These are phyloP conservation scores for Pythium brachiatum DNA, from an alignment of 352 stramenopile species.

Conservation along the genomic window DNA sequence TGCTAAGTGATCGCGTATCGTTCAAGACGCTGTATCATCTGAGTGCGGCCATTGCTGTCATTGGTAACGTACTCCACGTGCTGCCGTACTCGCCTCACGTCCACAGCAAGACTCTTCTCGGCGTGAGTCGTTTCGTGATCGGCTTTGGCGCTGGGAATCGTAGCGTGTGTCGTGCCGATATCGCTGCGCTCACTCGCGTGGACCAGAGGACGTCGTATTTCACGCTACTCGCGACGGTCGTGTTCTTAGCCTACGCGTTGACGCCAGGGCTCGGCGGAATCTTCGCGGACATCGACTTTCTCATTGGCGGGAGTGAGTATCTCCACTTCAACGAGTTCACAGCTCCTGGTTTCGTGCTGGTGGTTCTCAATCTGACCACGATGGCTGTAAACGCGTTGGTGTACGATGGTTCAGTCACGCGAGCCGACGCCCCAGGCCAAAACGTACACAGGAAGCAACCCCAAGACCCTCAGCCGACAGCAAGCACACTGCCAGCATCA, in stretches of 20 bases:
- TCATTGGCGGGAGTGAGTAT: conserved; percentile 28
- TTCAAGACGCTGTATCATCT: conserved; percentile 61
- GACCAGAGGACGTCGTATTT: conserved; percentile 61
- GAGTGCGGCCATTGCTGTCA: conserved; percentile 32
- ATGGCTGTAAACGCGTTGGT: conserved; percentile 44
- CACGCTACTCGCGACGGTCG: conserved; percentile 62
- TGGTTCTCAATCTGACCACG: conserved; percentile 42
- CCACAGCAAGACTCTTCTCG: conserved; percentile 40
- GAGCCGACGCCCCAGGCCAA: conserved; percentile 31
- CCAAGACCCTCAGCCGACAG: conserved; percentile 3
- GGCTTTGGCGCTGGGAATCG: conserved; percentile 71
- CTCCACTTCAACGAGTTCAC: conserved; percentile 64
- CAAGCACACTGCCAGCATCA: background rate
- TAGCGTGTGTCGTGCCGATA: conserved; percentile 67
- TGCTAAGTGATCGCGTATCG: conserved; percentile 54
- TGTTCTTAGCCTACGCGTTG: conserved; percentile 72
- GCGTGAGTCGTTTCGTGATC: conserved; percentile 57
- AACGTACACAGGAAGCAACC: background rate
- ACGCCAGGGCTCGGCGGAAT: conserved; percentile 58
- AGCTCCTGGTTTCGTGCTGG: conserved; percentile 50
- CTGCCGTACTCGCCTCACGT: conserved; percentile 40
- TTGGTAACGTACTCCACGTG: conserved; percentile 63
- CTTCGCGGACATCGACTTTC: conserved; percentile 39
- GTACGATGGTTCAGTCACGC: conserved; percentile 47
- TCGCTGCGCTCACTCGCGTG: conserved; percentile 58